Percentiles rank a stretch among this genome's conserved stretches.
Conservation (phyloP, 441 rosid species). For the Erysimum cheiri region DNA sequence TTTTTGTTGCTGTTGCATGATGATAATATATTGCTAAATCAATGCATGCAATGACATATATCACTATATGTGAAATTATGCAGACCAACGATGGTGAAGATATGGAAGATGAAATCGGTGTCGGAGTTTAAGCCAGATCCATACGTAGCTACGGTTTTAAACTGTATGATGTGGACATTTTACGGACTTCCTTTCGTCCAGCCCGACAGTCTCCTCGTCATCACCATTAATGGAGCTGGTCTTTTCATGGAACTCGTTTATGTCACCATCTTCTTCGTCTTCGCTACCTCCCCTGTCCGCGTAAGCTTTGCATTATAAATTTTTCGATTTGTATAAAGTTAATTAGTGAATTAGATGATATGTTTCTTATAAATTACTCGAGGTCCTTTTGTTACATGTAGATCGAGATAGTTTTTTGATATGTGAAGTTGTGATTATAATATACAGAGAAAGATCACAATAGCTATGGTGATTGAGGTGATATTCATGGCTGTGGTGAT, state of each 20-base stretch:
- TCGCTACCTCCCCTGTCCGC: slow-evolving; percentile 46
- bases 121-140: slow-evolving; percentile 73
- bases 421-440: not conserved
- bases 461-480: slow-evolving; percentile 50
- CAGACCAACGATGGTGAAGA: slow-evolving; percentile 67
- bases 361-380: too few species aligned
- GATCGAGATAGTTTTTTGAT: slow-evolving; percentile 1
- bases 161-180: slow-evolving; percentile 72
- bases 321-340: too few species aligned
- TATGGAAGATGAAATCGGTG: slow-evolving; percentile 55
- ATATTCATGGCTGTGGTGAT: slow-evolving; percentile 52
- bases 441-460: slow-evolving; percentile 52
- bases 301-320: slow-evolving; percentile 40
- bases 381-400: not conserved
- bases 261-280: slow-evolving; percentile 57
- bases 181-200: slow-evolving; percentile 76
- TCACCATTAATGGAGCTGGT: slow-evolving; percentile 72
- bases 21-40: not conserved
- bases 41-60: slow-evolving; percentile 23
- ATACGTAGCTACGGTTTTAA: slow-evolving; percentile 68
- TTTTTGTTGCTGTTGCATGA: not conserved
- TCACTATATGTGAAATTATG: slow-evolving; percentile 17
- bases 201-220: slow-evolving; percentile 58
- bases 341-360: too few species aligned
- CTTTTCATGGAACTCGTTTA: slow-evolving; percentile 56